A percentile compares a stretch with the other conserved stretches of the same genome.
phyloP scores from a whole-genome alignment of 2,329 filamentous ascomycete species.

The Neonectria sp. region DNA sequence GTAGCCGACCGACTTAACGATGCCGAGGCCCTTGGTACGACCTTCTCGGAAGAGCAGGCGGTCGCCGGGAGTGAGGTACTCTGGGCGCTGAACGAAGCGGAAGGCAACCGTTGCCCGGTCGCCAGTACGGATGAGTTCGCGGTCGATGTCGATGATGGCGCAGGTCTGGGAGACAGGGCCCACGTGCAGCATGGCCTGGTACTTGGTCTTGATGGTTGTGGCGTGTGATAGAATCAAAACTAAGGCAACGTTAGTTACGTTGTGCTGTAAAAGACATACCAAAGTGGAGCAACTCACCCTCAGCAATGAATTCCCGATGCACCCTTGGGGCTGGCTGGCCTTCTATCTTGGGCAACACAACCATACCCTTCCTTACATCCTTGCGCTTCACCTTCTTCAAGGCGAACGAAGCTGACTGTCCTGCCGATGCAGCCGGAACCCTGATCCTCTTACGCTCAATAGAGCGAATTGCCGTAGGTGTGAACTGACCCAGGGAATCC shows the following conservation, averaged over 20 bases:
- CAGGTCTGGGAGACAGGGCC: conserved; percentile 96
- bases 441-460: conserved; percentile 95
- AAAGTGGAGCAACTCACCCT: conserved; percentile 65
- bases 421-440: conserved; percentile 89
- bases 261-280: no score
- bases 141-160: conserved; percentile 96
- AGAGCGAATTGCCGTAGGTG: conserved; percentile 86
- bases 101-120: conserved; percentile 96
- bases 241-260: conserved; percentile 47
- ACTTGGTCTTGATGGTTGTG: conserved; percentile 96
- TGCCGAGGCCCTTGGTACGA: conserved; percentile 93
- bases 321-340: conserved; percentile 79
- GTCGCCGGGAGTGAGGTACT: conserved; percentile 92
- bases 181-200: conserved; percentile 98
- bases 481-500: conserved; percentile 91
- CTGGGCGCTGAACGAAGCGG: conserved; percentile 92
- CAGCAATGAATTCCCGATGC: conserved; percentile 82
- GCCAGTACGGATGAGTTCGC: conserved; percentile 94
- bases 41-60: conserved; percentile 94
- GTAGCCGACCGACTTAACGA: conserved; percentile 93
- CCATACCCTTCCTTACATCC: conserved; percentile 98
- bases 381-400: conserved; percentile 89
- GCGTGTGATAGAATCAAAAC: conserved; percentile 96
- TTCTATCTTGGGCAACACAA: conserved; percentile 88
- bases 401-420: conserved; percentile 93